Evolutionary conservation across 2,329 filamentous ascomycete genomes (phyloP), one percentile per base, ranked within the genome.

Genomic region (Madurella fahalii): DNA sequence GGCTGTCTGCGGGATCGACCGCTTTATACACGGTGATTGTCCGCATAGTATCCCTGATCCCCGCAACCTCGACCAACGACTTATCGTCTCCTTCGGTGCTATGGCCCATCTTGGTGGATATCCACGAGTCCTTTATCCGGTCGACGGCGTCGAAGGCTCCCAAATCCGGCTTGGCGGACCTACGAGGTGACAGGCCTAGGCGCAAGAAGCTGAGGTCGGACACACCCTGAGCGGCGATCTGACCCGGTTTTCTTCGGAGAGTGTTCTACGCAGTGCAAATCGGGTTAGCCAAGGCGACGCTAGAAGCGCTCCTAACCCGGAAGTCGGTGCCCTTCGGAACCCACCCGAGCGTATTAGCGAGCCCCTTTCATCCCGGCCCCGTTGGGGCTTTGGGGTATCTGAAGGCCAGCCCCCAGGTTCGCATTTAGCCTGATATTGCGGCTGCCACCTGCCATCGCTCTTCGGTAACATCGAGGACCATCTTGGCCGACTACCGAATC

Each of bases 221-320:
- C 5, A 17, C 18, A 31, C 11, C 17, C 39, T 34, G 32, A 41
- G 30, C 54, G 56, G 46, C 44, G 40, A 30, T 37, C 12, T 32
- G 42, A 58, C 56, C 59, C 56, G 51, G 51, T 60, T 61, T 57
- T 58, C 40, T 44, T 60, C 59, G 61, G 61, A 63, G 57, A 18
- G 17, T 9, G 15, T 45, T 61, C 61, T 58, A 58, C 42, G 40
- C 15, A 34, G 41, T 47, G 47, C 53, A 41, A 57, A 59, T 58
- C 37, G 52, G 61, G 52, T 55, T 55, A 59, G 56, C 54, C 57
- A 58, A 58, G 52, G 32, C 54, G 39, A 37, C 32, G 52, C 48
- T 52, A 52, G 18, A 43, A 11, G 18, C 16, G n/a, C 41, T 44
- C 34, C 30, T 16, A 56, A 55, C 52, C 58, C 34, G 58, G 57